A percentile compares a stretch with the other conserved stretches of the same genome.
phyloP scores from a whole-genome alignment of 2,329 filamentous ascomycete species.

The Fusarium stilboides region DNA sequence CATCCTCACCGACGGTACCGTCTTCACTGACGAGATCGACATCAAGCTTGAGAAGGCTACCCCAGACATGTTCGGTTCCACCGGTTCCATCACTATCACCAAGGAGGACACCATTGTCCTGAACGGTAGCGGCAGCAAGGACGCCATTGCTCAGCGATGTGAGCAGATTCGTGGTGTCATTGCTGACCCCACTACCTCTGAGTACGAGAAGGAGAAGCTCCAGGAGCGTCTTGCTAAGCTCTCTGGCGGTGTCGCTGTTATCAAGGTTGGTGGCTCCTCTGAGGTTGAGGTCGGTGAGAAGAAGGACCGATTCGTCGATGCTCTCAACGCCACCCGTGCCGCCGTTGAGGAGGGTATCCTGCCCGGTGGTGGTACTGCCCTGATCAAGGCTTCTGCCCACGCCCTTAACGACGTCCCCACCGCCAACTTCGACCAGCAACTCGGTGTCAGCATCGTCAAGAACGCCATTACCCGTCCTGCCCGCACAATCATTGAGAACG shows the following conservation, averaged over 20 bases:
- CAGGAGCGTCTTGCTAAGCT: conserved; percentile 99
- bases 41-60: conserved; percentile 99
- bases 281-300: conserved; percentile 99
- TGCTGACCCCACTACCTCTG: conserved; percentile 91
- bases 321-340: conserved; percentile 96
- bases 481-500: conserved; percentile 97
- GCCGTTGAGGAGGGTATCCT: conserved; percentile 99
- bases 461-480: conserved; percentile 97
- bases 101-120: conserved; percentile 99
- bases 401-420: conserved; percentile 87
- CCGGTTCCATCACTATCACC: conserved; percentile 98
- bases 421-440: conserved; percentile 98
- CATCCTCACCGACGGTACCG: conserved; percentile 94
- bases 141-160: conserved; percentile 92
- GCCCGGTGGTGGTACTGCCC: conserved; percentile 96
- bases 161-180: conserved; percentile 99
- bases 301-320: conserved; percentile 99
- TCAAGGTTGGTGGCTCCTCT: conserved; percentile 97
- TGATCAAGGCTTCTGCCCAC: conserved; percentile 96
- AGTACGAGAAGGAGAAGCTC: conserved; percentile 99
- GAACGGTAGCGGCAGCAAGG: conserved; percentile 97
- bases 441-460: conserved; percentile 97
- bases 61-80: conserved; percentile 94
- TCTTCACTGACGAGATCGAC: conserved; percentile 98
- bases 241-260: conserved; percentile 98